These are phyloP conservation scores for sweet orange (Citrus sinensis) DNA, from an alignment of 345 rosid species.

Conservation along the genomic window DNA sequence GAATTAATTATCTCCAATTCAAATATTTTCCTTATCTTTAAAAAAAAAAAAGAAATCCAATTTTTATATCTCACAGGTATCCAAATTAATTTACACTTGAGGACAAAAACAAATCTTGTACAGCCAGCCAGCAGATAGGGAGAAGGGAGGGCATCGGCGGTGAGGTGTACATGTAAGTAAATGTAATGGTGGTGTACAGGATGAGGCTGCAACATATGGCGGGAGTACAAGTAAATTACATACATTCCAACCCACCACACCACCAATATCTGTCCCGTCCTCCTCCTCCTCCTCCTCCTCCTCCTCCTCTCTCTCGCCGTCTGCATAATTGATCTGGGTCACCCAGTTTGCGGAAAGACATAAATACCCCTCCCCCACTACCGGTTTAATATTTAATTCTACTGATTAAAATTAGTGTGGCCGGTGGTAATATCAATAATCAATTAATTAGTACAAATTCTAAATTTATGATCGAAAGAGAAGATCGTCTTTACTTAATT, in stretches of 20 bases:
- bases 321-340: neutral
- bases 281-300: too few relatives aligned
- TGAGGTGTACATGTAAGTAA: neutral
- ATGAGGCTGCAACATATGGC: neutral
- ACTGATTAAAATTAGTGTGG: too few relatives aligned
- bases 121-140: neutral
- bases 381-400: neutral
- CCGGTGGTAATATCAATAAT: too few relatives aligned
- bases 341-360: neutral
- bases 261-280: too few relatives aligned
- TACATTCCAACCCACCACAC: neutral
- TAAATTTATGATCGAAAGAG: too few relatives aligned
- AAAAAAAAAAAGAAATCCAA: too few relatives aligned
- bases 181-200: too few relatives aligned
- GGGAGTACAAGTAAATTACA: neutral
- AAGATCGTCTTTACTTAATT: accelerated
- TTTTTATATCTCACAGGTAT: too few relatives aligned
- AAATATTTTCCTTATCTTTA: too few relatives aligned
- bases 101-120: neutral
- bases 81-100: neutral
- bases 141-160: neutral
- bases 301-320: too few relatives aligned
- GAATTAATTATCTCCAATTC: too few relatives aligned
- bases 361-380: neutral
- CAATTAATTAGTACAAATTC: too few relatives aligned